phyloP scores from a whole-genome alignment of 768 basidiomycete genomes.

The Leccinum longicurvipes region DNA sequence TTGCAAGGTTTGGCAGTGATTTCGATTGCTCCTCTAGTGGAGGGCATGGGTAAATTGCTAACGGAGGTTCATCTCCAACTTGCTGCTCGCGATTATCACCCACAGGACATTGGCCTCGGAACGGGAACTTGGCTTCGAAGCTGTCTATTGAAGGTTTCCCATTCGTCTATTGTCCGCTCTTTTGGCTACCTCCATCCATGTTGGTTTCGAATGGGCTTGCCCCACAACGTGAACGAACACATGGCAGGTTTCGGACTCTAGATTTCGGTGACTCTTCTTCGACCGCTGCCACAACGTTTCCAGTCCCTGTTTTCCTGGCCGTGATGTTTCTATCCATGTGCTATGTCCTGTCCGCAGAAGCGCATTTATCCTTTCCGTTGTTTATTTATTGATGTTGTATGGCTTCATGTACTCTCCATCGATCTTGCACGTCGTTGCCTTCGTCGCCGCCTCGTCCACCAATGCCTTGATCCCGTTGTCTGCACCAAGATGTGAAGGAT shows the following conservation, averaged over 20 bases:
- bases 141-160: constrained; percentile 18
- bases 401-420: constrained; percentile 28
- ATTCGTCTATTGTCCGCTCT: constrained; percentile 22
- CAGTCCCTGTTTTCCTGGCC: constrained; percentile 23
- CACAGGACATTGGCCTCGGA: constrained; percentile 25
- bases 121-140: constrained; percentile 16
- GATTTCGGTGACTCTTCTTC: constrained; percentile 23
- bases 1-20: constrained; percentile 27
- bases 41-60: constrained; percentile 25
- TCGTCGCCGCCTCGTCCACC: constrained; percentile 22
- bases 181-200: constrained; percentile 19
- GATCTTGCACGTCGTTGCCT: constrained; percentile 7
- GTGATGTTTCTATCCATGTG: constrained; percentile 23
- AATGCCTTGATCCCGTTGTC: constrained; percentile 31
- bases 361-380: constrained; percentile 28
- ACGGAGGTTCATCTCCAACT: constrained; percentile 11
- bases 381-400: constrained; percentile 34
- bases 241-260: constrained; percentile 22
- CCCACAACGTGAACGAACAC: constrained; percentile 18
- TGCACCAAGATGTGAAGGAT: constrained; percentile 90
- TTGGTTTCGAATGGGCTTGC: constrained; percentile 22
- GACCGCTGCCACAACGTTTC: constrained; percentile 20
- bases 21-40: constrained; percentile 19
- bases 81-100: constrained; percentile 24
- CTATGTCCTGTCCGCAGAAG: constrained; percentile 30